These are phyloP conservation scores for Fraxinus quadrangulata DNA, from an alignment of 257 asterid species.

Conservation along the genomic window DNA sequence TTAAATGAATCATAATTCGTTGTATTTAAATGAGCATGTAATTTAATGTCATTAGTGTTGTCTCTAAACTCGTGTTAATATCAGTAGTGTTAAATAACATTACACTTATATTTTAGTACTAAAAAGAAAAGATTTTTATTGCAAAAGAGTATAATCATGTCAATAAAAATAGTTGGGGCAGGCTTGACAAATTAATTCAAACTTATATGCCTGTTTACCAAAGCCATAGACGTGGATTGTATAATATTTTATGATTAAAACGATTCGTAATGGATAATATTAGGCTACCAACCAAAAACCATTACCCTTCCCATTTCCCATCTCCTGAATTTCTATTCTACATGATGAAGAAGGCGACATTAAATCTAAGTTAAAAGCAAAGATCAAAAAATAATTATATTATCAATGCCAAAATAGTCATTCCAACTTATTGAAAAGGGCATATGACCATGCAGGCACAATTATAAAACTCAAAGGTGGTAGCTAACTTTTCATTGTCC, in stretches of 20 bases:
- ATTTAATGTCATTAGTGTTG: no score
- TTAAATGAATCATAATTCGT: no score
- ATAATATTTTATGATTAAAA: constrained; percentile 3
- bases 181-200: constrained; percentile 46
- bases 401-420: constrained; percentile 39
- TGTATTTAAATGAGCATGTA: no score
- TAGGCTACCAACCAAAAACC: constrained; percentile 79
- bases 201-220: constrained; percentile 38
- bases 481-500: constrained; percentile 57
- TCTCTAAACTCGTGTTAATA: no score
- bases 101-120: no score
- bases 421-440: constrained; percentile 42
- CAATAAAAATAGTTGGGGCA: constrained; percentile 43
- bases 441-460: constrained; percentile 51
- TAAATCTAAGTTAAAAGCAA: constrained; percentile 15
- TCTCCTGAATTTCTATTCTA: constrained; percentile 33
- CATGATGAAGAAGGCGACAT: constrained; percentile 5
- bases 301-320: constrained; percentile 56
- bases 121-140: not conserved
- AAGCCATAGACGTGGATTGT: constrained; percentile 33
- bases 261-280: constrained; percentile 38
- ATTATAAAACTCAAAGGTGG: constrained; percentile 39
- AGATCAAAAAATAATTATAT: constrained; percentile 28
- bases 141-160: not conserved
- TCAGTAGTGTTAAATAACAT: no score